Evolutionary conservation across 2,329 filamentous ascomycete genomes (phyloP).

Genomic region (Alternaria conjuncta): DNA sequence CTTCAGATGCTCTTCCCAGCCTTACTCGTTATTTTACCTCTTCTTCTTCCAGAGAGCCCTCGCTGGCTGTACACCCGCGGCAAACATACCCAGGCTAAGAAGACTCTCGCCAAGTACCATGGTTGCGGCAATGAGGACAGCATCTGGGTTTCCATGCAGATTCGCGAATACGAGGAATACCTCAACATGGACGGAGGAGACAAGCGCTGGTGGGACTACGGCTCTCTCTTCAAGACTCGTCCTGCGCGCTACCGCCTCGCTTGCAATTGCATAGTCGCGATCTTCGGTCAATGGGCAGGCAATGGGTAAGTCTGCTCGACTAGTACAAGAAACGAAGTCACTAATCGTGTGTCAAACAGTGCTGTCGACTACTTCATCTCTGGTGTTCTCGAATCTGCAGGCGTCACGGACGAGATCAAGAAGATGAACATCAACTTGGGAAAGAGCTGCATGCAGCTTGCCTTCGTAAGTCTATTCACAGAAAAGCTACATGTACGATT

Average conservation of each 20-base stretch:
- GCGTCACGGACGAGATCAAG: slow-evolving; percentile 38
- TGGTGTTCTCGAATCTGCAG: slow-evolving; percentile 45
- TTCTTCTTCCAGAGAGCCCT: slow-evolving; percentile 62
- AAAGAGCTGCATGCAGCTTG: slow-evolving; percentile 40
- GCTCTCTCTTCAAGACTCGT: slow-evolving; percentile 57
- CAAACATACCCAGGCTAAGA: slow-evolving; percentile 59
- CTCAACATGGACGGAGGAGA: slow-evolving; percentile 61
- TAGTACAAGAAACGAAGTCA: not conserved
- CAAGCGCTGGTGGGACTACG: slow-evolving; percentile 66
- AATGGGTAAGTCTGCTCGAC: slow-evolving; percentile 30
- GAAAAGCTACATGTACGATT: not conserved
- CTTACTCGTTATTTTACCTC: slow-evolving; percentile 55
- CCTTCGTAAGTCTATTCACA: slow-evolving; percentile 25
- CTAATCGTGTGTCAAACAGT: not conserved
- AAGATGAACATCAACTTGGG: slow-evolving; percentile 49
- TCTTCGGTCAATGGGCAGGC: slow-evolving; percentile 57
- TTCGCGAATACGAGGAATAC: slow-evolving; percentile 55
- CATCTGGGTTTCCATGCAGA: slow-evolving; percentile 37
- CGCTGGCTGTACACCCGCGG: slow-evolving; percentile 58
- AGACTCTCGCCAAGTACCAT: slow-evolving; percentile 64
- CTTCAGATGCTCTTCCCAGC: slow-evolving; percentile 36
- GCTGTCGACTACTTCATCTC: slow-evolving; percentile 43
- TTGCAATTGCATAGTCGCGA: slow-evolving; percentile 60
- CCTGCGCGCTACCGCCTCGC: slow-evolving; percentile 57
- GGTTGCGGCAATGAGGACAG: slow-evolving; percentile 51